Base-by-base conservation (phyloP, 2,329 filamentous ascomycete species). In the Claviceps sorghi region DNA sequence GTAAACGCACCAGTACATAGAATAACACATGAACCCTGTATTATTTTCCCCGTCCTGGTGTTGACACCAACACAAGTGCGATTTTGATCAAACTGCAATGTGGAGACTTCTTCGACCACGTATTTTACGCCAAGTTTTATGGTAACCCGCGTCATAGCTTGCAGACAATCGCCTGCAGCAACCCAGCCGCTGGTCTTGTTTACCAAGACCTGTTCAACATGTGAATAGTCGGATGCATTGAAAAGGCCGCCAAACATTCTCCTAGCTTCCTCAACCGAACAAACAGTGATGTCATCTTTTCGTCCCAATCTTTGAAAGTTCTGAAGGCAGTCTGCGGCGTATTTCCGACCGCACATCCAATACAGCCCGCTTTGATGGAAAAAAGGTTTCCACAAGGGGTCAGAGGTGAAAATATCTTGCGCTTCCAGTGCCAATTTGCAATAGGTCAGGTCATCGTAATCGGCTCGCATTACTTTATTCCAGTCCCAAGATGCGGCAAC, bases 401-500 rank as follows among this genome's bases (percentile, higher is more conserved):
- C 76, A 1, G 64, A 67, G 52, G 72, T 72, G 72, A 82, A 87
- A 0, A 78, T 65, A 50, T 80, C 75, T 59, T 83, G 79, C 0
- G 83, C 79, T 65, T 86, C 81, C 30, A 85, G 72, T 0, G 77
- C 83, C 21, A 87, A 71, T 49, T 74, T 65, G 64, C 77, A 80
- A 69, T 87, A 86, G 17, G 80, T 64, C 1, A 77, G 67, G 58
- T 83, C 79, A 52, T 77, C 72, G 66, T 86, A 86, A 64, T 86
- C 83, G 48, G 82, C 79, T 53, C 83, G 79, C 17, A 86, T 74
- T 30, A 84, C 80, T 65, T 86, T 86, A 69, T 84, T 86, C 75
- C 82, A 81, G 67, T 88, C 83, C 71, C 79, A 83, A 0, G 83
- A 86, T 0, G 83, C 83, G 34, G 81, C 82, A 26, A 73, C 67